A percentile compares a stretch with the other conserved stretches of the same genome.
These are phyloP conservation scores for Houttuynia cordata DNA, from an alignment of 164 flowering plant species.

Conservation along the genomic window DNA sequence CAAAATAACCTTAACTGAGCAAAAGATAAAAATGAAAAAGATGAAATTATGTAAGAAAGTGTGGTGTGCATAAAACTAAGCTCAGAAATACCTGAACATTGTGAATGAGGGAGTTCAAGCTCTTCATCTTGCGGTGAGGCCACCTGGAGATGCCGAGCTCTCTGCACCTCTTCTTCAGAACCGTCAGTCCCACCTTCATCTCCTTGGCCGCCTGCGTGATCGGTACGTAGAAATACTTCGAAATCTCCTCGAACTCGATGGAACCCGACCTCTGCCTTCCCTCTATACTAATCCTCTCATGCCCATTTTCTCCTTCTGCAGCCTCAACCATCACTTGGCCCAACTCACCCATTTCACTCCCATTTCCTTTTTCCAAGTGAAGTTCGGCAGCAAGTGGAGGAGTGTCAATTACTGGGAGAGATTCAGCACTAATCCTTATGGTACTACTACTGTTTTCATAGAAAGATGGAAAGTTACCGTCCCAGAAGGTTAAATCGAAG, in stretches of 20 bases:
- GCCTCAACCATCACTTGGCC: background rate
- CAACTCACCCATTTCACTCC: background rate
- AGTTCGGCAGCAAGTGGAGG: background rate
- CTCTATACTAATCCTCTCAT: background rate
- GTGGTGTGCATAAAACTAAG: background rate
- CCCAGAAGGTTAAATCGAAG: background rate
- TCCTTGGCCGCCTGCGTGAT: constrained; percentile 47
- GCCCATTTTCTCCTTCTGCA: background rate
- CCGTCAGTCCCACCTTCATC: constrained; percentile 43
- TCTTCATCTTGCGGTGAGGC: constrained; percentile 62
- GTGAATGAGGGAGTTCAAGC: constrained; percentile 39
- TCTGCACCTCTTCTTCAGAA: constrained; percentile 53
- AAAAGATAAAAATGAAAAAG: too few species aligned
- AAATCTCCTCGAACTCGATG: constrained; percentile 42
- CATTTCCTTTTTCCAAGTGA: background rate
- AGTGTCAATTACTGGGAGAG: too few species aligned
- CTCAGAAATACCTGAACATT: constrained; percentile 40
- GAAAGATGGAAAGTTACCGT: background rate
- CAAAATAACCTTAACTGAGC: too few species aligned
- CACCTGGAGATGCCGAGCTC: constrained; percentile 45
- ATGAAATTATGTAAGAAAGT: too few species aligned
- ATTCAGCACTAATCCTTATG: too few species aligned
- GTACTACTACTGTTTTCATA: too few species aligned
- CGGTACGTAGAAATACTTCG: constrained; percentile 39
- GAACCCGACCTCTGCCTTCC: constrained; percentile 10